A percentile compares a stretch with the other conserved stretches of the same genome.
These are phyloP conservation scores for Phaeomoniella chlamydospora DNA, from an alignment of 2,329 filamentous ascomycete genomes.

Conservation along the genomic window DNA sequence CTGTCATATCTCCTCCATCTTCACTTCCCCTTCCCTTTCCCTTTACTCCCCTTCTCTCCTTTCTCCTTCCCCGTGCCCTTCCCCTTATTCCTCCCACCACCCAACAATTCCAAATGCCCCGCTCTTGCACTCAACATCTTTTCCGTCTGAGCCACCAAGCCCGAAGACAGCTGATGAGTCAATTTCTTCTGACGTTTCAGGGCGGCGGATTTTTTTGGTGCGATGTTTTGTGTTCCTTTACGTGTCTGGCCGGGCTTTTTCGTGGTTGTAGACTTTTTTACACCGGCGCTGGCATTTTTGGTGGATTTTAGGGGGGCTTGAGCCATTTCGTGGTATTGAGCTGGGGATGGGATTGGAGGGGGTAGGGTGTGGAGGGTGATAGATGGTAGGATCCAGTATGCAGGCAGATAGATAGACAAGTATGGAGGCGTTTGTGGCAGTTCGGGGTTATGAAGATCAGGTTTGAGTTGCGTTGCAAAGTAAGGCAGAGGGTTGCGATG, in stretches of 20 bases:
- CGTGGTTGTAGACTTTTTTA: slow-evolving; percentile 20
- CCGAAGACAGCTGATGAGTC: slow-evolving; percentile 51
- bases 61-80: slow-evolving; percentile 16
- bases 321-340: slow-evolving; percentile 25
- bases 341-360: too few relatives aligned
- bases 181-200: slow-evolving; percentile 44
- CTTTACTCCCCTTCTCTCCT: slow-evolving; percentile 4
- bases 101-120: slow-evolving; percentile 55
- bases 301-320: slow-evolving; percentile 34
- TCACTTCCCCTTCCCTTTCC: slow-evolving; percentile 6
- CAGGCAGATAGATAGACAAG: too few relatives aligned
- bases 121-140: slow-evolving; percentile 50
- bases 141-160: slow-evolving; percentile 52
- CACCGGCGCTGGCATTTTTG: slow-evolving; percentile 17
- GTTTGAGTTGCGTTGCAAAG: too few relatives aligned
- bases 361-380: too few relatives aligned
- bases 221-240: slow-evolving; percentile 47
- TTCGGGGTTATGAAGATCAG: too few relatives aligned
- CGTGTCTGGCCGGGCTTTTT: slow-evolving; percentile 32
- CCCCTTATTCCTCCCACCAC: slow-evolving; percentile 49
- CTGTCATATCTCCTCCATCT: too few relatives aligned
- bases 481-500: too few relatives aligned
- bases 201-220: slow-evolving; percentile 49
- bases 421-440: too few relatives aligned
- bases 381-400: too few relatives aligned